phyloP scores from a whole-genome alignment of 805 yeast species.

The Naumovozyma baii region DNA sequence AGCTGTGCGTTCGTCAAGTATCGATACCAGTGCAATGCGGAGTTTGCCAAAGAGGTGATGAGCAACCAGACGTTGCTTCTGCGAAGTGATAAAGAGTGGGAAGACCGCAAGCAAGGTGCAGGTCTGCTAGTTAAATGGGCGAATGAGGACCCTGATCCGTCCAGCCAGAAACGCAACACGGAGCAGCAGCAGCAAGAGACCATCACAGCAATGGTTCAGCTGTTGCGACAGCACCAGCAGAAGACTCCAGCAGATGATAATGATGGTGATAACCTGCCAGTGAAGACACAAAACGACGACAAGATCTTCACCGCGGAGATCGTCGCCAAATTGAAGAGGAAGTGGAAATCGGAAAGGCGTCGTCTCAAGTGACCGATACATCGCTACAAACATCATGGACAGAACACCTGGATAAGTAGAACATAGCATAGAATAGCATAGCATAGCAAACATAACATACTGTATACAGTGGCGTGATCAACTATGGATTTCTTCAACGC shows the following conservation, averaged over 20 bases:
- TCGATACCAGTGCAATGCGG: slow-evolving; percentile 63
- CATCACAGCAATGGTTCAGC: slow-evolving; percentile 11
- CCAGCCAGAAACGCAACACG: slow-evolving; percentile 21
- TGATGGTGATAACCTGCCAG: neutral
- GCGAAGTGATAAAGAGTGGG: slow-evolving; percentile 37
- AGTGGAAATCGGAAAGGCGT: neutral
- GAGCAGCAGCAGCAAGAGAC: slow-evolving; percentile 20
- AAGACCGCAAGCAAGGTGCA: slow-evolving; percentile 40
- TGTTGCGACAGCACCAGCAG: slow-evolving; percentile 1
- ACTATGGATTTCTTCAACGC: neutral
- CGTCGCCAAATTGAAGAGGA: too few species aligned
- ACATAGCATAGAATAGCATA: too few species aligned
- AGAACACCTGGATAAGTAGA: too few species aligned
- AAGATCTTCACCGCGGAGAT: neutral
- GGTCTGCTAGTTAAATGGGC: slow-evolving; percentile 67
- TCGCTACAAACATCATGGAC: too few species aligned
- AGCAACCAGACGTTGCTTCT: slow-evolving; percentile 59
- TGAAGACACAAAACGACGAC: neutral
- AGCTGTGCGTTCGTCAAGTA: slow-evolving; percentile 75
- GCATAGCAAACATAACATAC: too few species aligned
- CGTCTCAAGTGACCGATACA: neutral
- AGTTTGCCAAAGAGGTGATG: slow-evolving; percentile 95
- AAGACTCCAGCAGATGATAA: neutral
- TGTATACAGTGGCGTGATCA: too few species aligned
- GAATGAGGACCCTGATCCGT: slow-evolving; percentile 74